Conservation (phyloP, 2,329 filamentous ascomycete species). For the Polychaeton citri region DNA sequence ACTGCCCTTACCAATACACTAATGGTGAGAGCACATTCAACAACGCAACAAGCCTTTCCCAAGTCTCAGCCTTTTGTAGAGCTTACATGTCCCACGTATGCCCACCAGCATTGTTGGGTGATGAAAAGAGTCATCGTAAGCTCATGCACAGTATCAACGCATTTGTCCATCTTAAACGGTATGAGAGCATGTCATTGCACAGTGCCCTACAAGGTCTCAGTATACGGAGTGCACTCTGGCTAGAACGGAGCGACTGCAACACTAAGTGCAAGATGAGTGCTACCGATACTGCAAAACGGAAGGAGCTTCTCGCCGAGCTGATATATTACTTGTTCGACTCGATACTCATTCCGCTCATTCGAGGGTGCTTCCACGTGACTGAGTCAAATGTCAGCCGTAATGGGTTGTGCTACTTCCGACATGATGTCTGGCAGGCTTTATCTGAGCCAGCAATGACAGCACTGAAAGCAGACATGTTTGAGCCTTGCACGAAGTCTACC, state of each 20-base stretch:
- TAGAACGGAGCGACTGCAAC: constrained; percentile 41
- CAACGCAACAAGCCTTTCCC: constrained; percentile 51
- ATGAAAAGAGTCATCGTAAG: constrained; percentile 43
- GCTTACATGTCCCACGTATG: constrained; percentile 60
- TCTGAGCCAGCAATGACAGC: constrained; percentile 56
- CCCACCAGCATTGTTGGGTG: constrained; percentile 63
- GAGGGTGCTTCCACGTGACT: constrained; percentile 85
- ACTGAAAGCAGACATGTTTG: constrained; percentile 62
- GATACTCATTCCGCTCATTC: constrained; percentile 71
- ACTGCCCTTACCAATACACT: too few species aligned
- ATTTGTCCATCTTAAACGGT: constrained; percentile 66
- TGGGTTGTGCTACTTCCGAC: constrained; percentile 81
- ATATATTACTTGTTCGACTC: constrained; percentile 92
- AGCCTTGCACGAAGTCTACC: constrained; percentile 51
- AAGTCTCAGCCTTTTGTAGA: constrained; percentile 78
- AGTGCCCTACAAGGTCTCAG: constrained; percentile 63
- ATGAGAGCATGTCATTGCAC: constrained; percentile 69
- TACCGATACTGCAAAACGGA: constrained; percentile 62
- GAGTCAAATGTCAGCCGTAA: constrained; percentile 74
- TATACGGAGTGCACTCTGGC: constrained; percentile 43
- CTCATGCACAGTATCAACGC: constrained; percentile 59
- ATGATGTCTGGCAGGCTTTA: constrained; percentile 75
- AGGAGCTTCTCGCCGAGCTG: constrained; percentile 70
- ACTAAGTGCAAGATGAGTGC: constrained; percentile 45
- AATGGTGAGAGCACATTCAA: too few species aligned